These are phyloP conservation scores for Phytophthora tentaculata DNA, from an alignment of 352 stramenopile genomes.

Conservation along the genomic window DNA sequence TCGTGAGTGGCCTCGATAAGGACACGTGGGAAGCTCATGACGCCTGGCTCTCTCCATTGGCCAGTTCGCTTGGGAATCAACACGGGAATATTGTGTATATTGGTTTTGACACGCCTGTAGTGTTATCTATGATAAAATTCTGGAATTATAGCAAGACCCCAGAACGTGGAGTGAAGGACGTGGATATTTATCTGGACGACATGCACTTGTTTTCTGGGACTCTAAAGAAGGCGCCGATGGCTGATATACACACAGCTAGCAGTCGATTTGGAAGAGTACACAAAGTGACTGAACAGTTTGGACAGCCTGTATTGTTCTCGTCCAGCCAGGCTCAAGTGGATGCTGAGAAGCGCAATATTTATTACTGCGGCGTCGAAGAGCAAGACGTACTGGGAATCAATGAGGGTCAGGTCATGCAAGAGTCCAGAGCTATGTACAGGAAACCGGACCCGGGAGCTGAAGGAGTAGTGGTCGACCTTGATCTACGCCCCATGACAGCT, in stretches of 20 bases:
- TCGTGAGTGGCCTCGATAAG: constrained; percentile 73
- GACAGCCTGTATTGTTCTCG: constrained; percentile 86
- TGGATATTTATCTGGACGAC: constrained; percentile 90
- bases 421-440: constrained; percentile 82
- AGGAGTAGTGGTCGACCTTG: constrained; percentile 78
- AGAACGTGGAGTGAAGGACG: constrained; percentile 78
- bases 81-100: constrained; percentile 79
- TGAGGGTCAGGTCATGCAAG: constrained; percentile 87
- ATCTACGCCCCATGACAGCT: constrained; percentile 66
- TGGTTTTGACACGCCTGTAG: constrained; percentile 71
- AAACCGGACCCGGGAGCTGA: constrained; percentile 77
- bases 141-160: constrained; percentile 92
- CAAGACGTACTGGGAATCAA: constrained; percentile 92
- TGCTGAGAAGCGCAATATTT: constrained; percentile 62
- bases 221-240: constrained; percentile 52
- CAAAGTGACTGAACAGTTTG: constrained; percentile 69
- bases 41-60: constrained; percentile 75
- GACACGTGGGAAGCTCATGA: constrained; percentile 80
- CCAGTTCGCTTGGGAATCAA: constrained; percentile 61
- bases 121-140: constrained; percentile 86
- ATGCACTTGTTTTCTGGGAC: constrained; percentile 78
- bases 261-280: constrained; percentile 46
- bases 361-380: constrained; percentile 78
- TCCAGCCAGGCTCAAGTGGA: constrained; percentile 70
- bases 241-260: constrained; percentile 15